Base-by-base conservation (phyloP, 441 rosid genomes). In the Erysimum pusillum region DNA sequence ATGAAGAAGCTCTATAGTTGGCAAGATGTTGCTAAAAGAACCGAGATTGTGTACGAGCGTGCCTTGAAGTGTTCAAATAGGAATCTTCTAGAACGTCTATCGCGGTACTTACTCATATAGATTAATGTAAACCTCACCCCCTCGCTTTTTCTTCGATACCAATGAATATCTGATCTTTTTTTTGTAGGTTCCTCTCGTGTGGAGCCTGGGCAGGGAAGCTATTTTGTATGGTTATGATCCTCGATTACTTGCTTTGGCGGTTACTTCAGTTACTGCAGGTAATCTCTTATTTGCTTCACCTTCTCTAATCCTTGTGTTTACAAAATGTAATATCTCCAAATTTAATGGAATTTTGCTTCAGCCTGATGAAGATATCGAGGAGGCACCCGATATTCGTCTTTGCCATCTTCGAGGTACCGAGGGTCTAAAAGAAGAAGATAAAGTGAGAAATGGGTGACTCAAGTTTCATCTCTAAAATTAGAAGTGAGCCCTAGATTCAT, bases 161-260 rank as follows among this genome's bases (percentile, higher is more conserved):
- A 79, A 84, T 60, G 36, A 25, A 68, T 22, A 63, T 35, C 14
- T 12, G 31, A 54, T 34, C 39, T 56, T 60, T 52, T 39, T 56
- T 60, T 52, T 46, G 63, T 80, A 91, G 97, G 89, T 91, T 88
- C 79, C 96, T 96, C 22, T 46, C 69, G 0, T 90, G 97, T 79
- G 98, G 99, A 69, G 79, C 93, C 38, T 96, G 97, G 98, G 98
- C 98, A 2, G 98, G 99, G 70, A 96, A 96, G 81, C 87, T 91
- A 57, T 93, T 91, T 63, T 91, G 94, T 84, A 76, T 89, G 85
- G 97, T 96, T 79, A 91, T 96, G 97, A 91, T 93, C n/a, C 82
- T 91, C 9, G 94, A 93, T 88, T 90, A 79, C 82, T 80, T 96
- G 83, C 79, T 93, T n/a, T 89, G 89, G 93, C 84, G 71, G 57